These are phyloP conservation scores for Sordariomycetes sp. DNA, from an alignment of 2,329 filamentous ascomycete genomes.

Conservation along the genomic window DNA sequence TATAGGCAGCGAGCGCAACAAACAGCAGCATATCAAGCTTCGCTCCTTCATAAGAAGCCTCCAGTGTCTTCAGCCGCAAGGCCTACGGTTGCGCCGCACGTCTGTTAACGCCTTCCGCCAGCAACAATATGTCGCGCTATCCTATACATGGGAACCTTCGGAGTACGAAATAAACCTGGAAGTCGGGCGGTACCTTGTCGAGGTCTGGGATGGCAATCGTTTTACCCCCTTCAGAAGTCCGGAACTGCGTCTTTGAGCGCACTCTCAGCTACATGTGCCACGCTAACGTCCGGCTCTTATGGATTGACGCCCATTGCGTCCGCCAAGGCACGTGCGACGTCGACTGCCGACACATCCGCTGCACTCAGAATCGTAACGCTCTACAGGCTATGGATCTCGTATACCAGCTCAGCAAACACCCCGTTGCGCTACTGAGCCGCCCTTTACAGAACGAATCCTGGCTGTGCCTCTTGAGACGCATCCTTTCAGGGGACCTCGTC, in stretches of 20 bases:
- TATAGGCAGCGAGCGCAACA: no score
- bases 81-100: no score
- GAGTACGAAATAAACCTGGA: slow-evolving; percentile 9
- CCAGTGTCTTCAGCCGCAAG: no score
- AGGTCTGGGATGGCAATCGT: neutral
- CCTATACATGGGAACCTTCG: slow-evolving; percentile 13
- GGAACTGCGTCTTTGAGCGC: slow-evolving; percentile 14
- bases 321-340: slow-evolving; percentile 11
- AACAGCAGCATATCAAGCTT: no score
- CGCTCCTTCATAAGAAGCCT: no score
- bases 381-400: slow-evolving; percentile 21
- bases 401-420: slow-evolving; percentile 17
- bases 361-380: slow-evolving; percentile 13
- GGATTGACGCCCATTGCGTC: slow-evolving; percentile 19
- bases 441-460: slow-evolving; percentile 6
- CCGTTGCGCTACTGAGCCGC: slow-evolving; percentile 16
- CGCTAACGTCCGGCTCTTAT: slow-evolving; percentile 11
- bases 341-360: slow-evolving; percentile 5
- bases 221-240: slow-evolving; percentile 10
- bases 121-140: slow-evolving; percentile 12
- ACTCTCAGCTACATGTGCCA: slow-evolving; percentile 14
- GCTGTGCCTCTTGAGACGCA: slow-evolving; percentile 2
- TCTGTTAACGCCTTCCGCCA: neutral
- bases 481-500: neutral
- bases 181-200: neutral